These are phyloP conservation scores for Bassia scoparia DNA, from an alignment of 148 eudicot species.

Conservation along the genomic window DNA sequence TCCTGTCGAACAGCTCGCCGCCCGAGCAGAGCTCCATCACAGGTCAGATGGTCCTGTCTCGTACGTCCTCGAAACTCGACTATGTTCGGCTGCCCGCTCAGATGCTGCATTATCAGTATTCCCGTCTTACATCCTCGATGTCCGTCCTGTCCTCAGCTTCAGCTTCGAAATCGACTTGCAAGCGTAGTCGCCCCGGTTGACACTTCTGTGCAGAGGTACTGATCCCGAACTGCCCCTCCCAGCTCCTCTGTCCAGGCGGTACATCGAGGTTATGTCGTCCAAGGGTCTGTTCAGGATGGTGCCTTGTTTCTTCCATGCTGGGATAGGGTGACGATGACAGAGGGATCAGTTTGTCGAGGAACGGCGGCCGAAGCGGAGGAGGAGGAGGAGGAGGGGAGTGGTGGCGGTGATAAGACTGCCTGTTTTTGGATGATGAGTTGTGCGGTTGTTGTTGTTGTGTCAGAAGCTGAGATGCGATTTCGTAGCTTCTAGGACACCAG, in stretches of 20 bases:
- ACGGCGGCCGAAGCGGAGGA: not conserved
- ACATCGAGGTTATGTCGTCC: constrained; percentile 44
- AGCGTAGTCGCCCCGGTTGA: constrained; percentile 52
- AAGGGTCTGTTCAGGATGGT: constrained; percentile 50
- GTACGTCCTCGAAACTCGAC: constrained; percentile 86
- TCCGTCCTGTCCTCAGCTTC: constrained; percentile 52
- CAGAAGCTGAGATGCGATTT: constrained; percentile 29
- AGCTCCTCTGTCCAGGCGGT: constrained; percentile 57
- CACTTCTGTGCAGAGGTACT: constrained; percentile 59
- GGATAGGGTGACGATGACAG: not conserved
- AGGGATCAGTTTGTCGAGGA: not conserved
- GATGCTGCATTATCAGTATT: constrained; percentile 58
- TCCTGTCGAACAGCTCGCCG: too few relatives aligned
- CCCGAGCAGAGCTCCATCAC: too few relatives aligned
- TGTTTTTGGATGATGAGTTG: constrained; percentile 13
- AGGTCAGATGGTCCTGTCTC: too few relatives aligned
- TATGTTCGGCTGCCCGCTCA: constrained; percentile 84
- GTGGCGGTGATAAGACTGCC: constrained; percentile 15
- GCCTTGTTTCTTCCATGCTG: not conserved
- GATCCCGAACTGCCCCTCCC: constrained; percentile 83
- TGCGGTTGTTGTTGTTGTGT: constrained; percentile 18
- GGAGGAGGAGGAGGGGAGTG: constrained; percentile 15
- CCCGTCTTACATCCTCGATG: constrained; percentile 60
- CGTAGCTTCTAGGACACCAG: constrained; percentile 24
- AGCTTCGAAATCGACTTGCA: constrained; percentile 71